phyloP scores from a whole-genome alignment of 805 yeast species.

The Kodamaea leandrae region DNA sequence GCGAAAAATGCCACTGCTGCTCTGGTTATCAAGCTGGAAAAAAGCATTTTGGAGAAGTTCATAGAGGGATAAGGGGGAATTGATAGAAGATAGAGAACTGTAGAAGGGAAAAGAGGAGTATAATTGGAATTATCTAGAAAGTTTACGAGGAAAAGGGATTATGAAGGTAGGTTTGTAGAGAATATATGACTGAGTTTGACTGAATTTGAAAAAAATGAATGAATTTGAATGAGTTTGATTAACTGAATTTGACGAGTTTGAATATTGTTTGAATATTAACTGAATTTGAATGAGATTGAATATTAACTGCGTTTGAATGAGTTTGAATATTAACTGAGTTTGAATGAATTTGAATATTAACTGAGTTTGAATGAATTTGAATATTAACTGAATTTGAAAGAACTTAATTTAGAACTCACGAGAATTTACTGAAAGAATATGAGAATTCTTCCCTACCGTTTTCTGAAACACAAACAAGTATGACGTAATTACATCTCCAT shows the following conservation, averaged over 20 bases:
- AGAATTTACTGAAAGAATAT: background rate
- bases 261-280: too few relatives aligned
- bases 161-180: conserved; percentile 9
- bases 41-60: conserved; percentile 20
- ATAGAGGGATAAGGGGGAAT: conserved; percentile 6
- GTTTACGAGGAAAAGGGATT: conserved; percentile 3
- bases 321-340: background rate
- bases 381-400: background rate
- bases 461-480: too few relatives aligned
- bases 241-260: background rate
- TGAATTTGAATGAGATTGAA: background rate
- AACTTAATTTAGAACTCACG: background rate
- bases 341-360: background rate
- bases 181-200: conserved; percentile 9
- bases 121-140: background rate
- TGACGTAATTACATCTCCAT: too few relatives aligned
- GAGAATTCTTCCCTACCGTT: too few relatives aligned
- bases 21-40: conserved; percentile 26
- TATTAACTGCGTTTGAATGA: background rate
- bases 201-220: background rate
- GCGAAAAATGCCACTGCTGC: conserved; percentile 14
- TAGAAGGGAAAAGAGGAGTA: background rate
- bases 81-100: background rate
- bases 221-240: background rate
- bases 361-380: background rate